Percentiles rank a stretch among this genome's conserved stretches.
phyloP scores from a whole-genome alignment of 2,329 filamentous ascomycete species.

The Hirsutella rhossiliensis region DNA sequence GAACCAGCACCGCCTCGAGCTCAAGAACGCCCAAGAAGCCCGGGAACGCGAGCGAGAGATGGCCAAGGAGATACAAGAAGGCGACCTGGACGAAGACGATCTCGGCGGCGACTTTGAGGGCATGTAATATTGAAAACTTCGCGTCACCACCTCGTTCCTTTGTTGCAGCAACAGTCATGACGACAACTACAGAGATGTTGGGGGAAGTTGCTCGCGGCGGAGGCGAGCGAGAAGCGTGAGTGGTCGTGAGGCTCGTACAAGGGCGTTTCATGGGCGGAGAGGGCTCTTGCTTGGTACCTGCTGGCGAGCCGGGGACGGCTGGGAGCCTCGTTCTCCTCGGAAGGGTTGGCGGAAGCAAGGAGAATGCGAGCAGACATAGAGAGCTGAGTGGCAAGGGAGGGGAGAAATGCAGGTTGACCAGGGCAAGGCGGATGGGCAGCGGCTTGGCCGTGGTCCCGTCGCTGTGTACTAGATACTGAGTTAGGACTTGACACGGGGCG shows the following conservation, averaged over 20 bases:
- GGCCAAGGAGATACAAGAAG: slow-evolving; percentile 97
- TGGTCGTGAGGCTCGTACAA: too few species aligned
- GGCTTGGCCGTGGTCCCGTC: slow-evolving; percentile 5
- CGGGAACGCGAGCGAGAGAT: slow-evolving; percentile 90
- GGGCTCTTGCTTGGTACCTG: too few species aligned
- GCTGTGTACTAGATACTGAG: slow-evolving; percentile 15
- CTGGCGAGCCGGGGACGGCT: too few species aligned
- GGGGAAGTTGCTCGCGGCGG: too few species aligned
- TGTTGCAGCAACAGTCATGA: slow-evolving; percentile 2
- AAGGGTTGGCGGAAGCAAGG: background rate
- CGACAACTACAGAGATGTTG: background rate
- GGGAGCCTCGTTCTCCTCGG: background rate
- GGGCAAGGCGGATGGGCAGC: background rate
- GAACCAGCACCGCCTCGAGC: slow-evolving; percentile 94
- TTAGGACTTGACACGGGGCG: slow-evolving; percentile 2
- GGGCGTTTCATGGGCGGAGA: too few species aligned
- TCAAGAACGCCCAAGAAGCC: slow-evolving; percentile 98
- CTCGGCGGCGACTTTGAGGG: slow-evolving; percentile 92
- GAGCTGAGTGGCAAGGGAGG: background rate
- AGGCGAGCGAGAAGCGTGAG: too few species aligned
- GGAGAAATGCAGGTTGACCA: background rate
- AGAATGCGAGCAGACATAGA: background rate
- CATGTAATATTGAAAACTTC: slow-evolving; percentile 56
- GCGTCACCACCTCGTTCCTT: background rate
- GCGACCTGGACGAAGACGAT: slow-evolving; percentile 93